phyloP scores from a whole-genome alignment of 2,329 filamentous ascomycete species.

The Ophiocordyceps camponoti-saundersi region DNA sequence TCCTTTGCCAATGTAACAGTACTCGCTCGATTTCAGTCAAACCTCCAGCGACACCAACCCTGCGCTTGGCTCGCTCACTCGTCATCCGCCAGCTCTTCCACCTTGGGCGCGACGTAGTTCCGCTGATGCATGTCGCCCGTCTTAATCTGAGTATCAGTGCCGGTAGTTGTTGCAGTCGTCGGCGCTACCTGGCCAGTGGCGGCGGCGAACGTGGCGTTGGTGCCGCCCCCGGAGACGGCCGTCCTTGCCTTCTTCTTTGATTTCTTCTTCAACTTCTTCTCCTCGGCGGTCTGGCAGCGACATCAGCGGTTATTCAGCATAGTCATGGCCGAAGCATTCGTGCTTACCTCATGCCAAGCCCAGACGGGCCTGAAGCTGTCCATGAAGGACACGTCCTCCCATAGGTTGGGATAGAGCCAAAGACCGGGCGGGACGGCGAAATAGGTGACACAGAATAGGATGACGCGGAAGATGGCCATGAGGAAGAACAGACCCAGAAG shows the following conservation, averaged over 20 bases:
- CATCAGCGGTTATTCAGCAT: neutral
- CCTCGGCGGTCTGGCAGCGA: constrained; percentile 5
- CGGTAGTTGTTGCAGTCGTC: constrained; percentile 37
- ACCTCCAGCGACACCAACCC: neutral
- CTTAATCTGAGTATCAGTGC: constrained; percentile 35
- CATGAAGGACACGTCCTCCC: constrained; percentile 96
- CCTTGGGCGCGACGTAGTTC: constrained; percentile 31
- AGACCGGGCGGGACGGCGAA: constrained; percentile 71
- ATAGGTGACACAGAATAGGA: constrained; percentile 85
- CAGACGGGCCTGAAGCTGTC: constrained; percentile 92
- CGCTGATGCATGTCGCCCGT: constrained; percentile 24
- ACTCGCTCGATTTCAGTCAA: neutral
- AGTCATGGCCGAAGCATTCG: neutral
- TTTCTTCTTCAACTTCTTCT: constrained; percentile 16
- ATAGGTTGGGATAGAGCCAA: constrained; percentile 97
- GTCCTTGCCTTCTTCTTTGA: constrained; percentile 40
- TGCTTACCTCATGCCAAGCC: constrained; percentile 88
- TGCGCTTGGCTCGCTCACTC: constrained; percentile 15
- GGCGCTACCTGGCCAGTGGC: constrained; percentile 35
- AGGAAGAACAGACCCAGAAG: constrained; percentile 86
- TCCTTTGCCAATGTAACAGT: neutral
- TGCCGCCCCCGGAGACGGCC: constrained; percentile 11
- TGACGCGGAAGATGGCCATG: constrained; percentile 94
- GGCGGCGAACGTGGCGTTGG: constrained; percentile 29
- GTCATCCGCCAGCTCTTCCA: constrained; percentile 34